Conservation (phyloP, 1,284 basidiomycete species). For the Apiotrichum gamsii region DNA sequence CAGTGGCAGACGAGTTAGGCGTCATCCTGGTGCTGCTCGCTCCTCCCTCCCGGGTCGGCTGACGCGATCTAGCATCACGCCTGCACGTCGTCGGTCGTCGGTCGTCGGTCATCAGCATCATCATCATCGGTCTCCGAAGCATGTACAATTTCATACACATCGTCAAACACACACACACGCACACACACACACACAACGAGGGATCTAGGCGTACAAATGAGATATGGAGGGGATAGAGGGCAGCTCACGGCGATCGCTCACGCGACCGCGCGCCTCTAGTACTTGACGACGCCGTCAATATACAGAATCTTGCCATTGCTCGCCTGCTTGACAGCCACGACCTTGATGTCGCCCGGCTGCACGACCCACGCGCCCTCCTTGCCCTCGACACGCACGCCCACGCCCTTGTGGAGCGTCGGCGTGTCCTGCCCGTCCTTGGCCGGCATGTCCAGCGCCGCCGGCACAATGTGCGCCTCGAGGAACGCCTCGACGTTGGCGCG, state of each 20-base stretch:
- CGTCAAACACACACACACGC: too few species aligned
- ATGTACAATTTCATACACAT: neutral
- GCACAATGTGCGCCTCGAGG: slow-evolving; percentile 38
- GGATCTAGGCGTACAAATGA: neutral
- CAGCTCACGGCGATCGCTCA: too few species aligned
- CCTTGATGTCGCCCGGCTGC: slow-evolving; percentile 36
- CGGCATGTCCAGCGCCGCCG: slow-evolving; percentile 15
- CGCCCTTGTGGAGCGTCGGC: slow-evolving; percentile 27
- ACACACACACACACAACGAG: too few species aligned
- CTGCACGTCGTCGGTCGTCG: too few species aligned
- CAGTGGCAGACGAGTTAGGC: too few species aligned
- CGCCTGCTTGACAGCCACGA: slow-evolving; percentile 35
- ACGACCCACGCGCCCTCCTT: slow-evolving; percentile 27
- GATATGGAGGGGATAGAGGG: neutral
- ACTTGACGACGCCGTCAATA: slow-evolving; percentile 31
- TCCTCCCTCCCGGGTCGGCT: too few species aligned
- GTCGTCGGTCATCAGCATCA: too few species aligned
- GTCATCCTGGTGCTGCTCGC: too few species aligned
- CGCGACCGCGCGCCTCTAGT: too few species aligned
- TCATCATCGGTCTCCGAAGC: too few species aligned
- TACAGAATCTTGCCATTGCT: slow-evolving; percentile 42
- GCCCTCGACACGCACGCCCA: slow-evolving; percentile 22
- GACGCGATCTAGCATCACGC: too few species aligned
- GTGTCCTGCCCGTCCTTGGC: slow-evolving; percentile 3
- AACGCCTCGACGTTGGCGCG: slow-evolving; percentile 35